These are phyloP conservation scores for Penicillium sp. DNA, from an alignment of 2,329 filamentous ascomycete species.

Conservation along the genomic window DNA sequence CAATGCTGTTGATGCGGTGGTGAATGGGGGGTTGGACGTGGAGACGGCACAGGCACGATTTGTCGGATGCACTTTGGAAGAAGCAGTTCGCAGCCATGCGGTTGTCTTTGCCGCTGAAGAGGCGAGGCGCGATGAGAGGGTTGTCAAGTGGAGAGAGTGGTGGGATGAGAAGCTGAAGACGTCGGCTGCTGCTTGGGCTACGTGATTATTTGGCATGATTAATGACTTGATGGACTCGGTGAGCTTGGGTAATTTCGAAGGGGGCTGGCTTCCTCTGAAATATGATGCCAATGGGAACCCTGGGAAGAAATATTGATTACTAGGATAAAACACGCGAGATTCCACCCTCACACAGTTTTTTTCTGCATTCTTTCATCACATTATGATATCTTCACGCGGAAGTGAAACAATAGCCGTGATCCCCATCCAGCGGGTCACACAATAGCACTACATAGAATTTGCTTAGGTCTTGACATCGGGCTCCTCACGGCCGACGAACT, in stretches of 20 bases:
- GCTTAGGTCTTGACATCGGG: conserved; percentile 91
- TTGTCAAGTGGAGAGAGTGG: conserved; percentile 74
- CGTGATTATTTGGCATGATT: background rate
- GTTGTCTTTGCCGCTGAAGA: conserved; percentile 94
- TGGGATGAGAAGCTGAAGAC: conserved; percentile 59
- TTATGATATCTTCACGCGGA: conserved; percentile 10
- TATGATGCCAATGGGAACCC: background rate
- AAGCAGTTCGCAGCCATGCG: conserved; percentile 84
- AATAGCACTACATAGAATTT: conserved; percentile 1
- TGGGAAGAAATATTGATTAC: conserved; percentile 10
- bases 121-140: conserved; percentile 65
- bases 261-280: background rate
- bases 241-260: background rate
- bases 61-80: conserved; percentile 80
- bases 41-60: conserved; percentile 69
- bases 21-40: conserved; percentile 65
- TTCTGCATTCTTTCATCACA: conserved; percentile 17
- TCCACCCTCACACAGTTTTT: conserved; percentile 11
- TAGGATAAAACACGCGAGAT: conserved; percentile 7
- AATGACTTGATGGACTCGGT: too few species aligned
- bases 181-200: conserved; percentile 10
- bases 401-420: conserved; percentile 16
- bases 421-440: conserved; percentile 26
- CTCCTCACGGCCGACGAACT: conserved; percentile 87
- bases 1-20: conserved; percentile 74